Percentiles rank a stretch among this genome's conserved stretches.
These are phyloP conservation scores for Pseudocercospora cruenta DNA, from an alignment of 2,329 filamentous ascomycete species.

Conservation along the genomic window DNA sequence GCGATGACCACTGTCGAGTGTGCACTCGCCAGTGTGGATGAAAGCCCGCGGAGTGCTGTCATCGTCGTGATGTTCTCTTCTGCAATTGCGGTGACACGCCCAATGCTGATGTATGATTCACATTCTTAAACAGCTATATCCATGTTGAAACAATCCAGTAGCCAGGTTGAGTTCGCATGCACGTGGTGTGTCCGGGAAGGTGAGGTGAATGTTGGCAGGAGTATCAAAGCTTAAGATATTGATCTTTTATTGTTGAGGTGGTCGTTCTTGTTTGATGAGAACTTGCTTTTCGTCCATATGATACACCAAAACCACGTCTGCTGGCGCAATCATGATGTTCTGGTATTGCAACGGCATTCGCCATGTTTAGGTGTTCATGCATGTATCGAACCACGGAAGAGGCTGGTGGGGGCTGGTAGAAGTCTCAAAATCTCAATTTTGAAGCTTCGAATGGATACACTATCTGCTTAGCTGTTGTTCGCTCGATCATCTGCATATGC, in stretches of 20 bases:
- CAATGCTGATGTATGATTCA: neutral
- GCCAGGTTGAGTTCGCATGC: neutral
- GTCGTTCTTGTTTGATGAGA: no score
- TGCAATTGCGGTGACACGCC: neutral
- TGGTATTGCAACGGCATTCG: neutral
- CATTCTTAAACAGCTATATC: neutral
- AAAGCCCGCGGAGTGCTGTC: neutral
- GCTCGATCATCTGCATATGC: neutral
- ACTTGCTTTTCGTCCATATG: no score
- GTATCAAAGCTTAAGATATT: neutral
- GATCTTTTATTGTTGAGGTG: neutral
- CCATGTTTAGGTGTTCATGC: neutral
- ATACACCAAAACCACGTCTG: neutral
- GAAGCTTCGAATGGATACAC: neutral
- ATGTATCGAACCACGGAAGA: neutral
- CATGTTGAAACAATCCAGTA: neutral
- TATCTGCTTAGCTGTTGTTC: neutral
- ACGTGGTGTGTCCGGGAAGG: neutral
- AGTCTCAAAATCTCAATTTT: neutral
- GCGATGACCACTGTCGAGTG: neutral
- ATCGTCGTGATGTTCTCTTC: neutral
- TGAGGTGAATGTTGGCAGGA: neutral
- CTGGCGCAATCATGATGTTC: neutral
- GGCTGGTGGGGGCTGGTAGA: neutral
- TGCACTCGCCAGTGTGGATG: neutral